Evolutionary conservation across 768 basidiomycete genomes (phyloP).

Genomic region (Suillus luteus): DNA sequence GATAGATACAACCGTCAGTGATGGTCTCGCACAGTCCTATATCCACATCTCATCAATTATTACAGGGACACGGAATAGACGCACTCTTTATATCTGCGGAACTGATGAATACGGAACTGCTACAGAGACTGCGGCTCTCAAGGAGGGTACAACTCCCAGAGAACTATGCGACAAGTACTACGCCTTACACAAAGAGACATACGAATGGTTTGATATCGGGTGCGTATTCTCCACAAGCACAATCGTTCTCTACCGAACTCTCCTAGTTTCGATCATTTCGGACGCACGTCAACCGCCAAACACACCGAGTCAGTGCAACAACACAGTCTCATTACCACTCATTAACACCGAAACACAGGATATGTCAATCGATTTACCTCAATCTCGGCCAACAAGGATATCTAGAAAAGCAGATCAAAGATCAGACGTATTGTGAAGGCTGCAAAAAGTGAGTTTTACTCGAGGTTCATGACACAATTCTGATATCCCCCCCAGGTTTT

Average conservation of each 20-base stretch:
- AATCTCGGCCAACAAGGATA: slow-evolving; percentile 78
- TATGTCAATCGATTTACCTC: slow-evolving; percentile 86
- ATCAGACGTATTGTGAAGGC: slow-evolving; percentile 94
- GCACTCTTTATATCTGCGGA: slow-evolving; percentile 93
- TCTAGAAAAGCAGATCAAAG: slow-evolving; percentile 81
- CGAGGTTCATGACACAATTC: not conserved
- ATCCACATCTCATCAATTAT: not conserved
- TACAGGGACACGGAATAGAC: slow-evolving; percentile 72
- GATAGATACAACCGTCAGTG: slow-evolving; percentile 62
- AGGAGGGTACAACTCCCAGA: slow-evolving; percentile 77
- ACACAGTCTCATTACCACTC: not conserved
- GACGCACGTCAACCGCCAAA: slow-evolving; percentile 85
- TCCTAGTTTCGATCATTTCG: slow-evolving; percentile 90
- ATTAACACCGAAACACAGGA: slow-evolving; percentile 45
- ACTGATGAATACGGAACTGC: slow-evolving; percentile 99
- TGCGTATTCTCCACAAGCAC: slow-evolving; percentile 32
- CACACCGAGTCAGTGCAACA: slow-evolving; percentile 75
- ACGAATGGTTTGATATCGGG: slow-evolving; percentile 98
- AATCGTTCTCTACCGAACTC: not conserved
- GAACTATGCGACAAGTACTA: slow-evolving; percentile 92
- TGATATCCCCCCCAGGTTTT: slow-evolving; percentile 55
- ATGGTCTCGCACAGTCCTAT: slow-evolving; percentile 25
- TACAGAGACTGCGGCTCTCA: slow-evolving; percentile 94
- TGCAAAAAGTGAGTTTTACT: slow-evolving; percentile 66
- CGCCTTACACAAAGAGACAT: slow-evolving; percentile 85